Evolutionary conservation across 2,329 filamentous ascomycete genomes (phyloP).

Genomic region (Lecanicillium sp.): DNA sequence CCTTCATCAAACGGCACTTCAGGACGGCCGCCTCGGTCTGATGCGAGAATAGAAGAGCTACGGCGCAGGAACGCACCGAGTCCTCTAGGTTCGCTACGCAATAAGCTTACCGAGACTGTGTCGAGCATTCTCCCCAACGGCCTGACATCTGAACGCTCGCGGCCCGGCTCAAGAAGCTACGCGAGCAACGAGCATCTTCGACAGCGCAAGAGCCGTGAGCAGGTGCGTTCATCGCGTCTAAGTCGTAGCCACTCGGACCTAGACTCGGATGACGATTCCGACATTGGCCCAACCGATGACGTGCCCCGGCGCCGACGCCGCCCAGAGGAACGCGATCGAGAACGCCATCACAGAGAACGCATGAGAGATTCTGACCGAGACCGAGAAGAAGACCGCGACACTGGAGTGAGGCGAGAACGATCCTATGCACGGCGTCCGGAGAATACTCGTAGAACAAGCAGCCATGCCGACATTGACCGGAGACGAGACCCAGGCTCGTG

Average conservation of each 20-base stretch:
- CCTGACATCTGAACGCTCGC: slow-evolving; percentile 24
- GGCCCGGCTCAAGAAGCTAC: slow-evolving; percentile 25
- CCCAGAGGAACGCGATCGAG: slow-evolving; percentile 31
- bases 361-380: slow-evolving; percentile 23
- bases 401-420: slow-evolving; percentile 21
- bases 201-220: slow-evolving; percentile 30
- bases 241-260: slow-evolving; percentile 33
- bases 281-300: slow-evolving; percentile 23
- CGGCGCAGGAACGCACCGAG: slow-evolving; percentile 27
- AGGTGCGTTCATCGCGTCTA: slow-evolving; percentile 30
- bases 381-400: slow-evolving; percentile 23
- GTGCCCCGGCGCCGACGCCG: slow-evolving; percentile 19
- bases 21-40: slow-evolving; percentile 24
- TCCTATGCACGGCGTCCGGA: slow-evolving; percentile 31
- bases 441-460: slow-evolving; percentile 36
- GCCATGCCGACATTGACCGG: slow-evolving; percentile 40
- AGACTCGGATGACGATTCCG: slow-evolving; percentile 27
- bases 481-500: slow-evolving; percentile 25
- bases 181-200: slow-evolving; percentile 20
- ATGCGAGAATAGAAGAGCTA: slow-evolving; percentile 26
- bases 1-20: slow-evolving; percentile 16
- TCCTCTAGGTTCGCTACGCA: slow-evolving; percentile 29
- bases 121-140: slow-evolving; percentile 32
- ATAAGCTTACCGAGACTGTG: slow-evolving; percentile 37
- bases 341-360: slow-evolving; percentile 24